Conservation (phyloP, 441 rosid genomes). For the Gossypium laxum region DNA sequence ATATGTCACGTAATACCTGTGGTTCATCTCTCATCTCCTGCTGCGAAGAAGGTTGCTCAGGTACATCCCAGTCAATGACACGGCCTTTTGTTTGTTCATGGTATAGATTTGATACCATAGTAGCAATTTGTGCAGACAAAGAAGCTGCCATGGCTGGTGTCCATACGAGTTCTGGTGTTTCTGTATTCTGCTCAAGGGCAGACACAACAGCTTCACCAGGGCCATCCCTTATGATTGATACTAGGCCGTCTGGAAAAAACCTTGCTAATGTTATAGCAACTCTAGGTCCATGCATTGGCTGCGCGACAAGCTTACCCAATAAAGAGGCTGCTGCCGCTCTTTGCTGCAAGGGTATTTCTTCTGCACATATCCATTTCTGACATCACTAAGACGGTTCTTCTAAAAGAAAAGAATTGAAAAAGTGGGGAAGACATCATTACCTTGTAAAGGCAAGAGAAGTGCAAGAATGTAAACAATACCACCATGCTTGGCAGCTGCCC, state of each 20-base stretch:
- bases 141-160: conserved; percentile 99
- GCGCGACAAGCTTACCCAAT: conserved; percentile 90
- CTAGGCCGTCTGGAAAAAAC: conserved; percentile 92
- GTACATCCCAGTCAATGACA: conserved; percentile 95
- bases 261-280: conserved; percentile 90
- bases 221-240: conserved; percentile 87
- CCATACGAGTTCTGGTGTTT: conserved; percentile 99
- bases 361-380: conserved; percentile 40
- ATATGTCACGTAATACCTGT: conserved; percentile 44
- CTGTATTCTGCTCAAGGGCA: conserved; percentile 84
- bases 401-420: conserved; percentile 15
- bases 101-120: conserved; percentile 87
- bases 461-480: conserved; percentile 94
- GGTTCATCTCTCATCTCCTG: conserved; percentile 91
- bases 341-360: conserved; percentile 88
- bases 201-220: conserved; percentile 97
- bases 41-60: conserved; percentile 92
- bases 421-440: conserved; percentile 33
- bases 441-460: conserved; percentile 84
- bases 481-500: conserved; percentile 99
- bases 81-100: conserved; percentile 91
- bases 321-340: conserved; percentile 93
- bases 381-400: conserved; percentile 19
- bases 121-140: conserved; percentile 84
- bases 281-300: conserved; percentile 99